Evolutionary conservation across 257 asterid species (phyloP).

Genomic region (Osmanthus fragrans): DNA sequence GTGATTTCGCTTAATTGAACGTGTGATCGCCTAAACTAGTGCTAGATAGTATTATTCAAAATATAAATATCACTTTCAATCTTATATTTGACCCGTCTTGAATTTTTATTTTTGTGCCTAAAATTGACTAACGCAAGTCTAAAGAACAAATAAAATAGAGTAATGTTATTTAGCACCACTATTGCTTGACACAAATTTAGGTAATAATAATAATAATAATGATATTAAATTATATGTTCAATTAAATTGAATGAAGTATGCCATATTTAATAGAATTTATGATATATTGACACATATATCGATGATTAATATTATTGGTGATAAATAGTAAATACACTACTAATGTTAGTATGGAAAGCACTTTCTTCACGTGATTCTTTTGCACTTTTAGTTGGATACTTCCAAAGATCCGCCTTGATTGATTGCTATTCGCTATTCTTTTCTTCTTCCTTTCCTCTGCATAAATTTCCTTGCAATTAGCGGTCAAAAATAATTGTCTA

Average conservation of each 20-base stretch:
- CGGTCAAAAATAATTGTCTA: not conserved
- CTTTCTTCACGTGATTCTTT: conserved; percentile 37
- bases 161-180: no score
- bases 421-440: conserved; percentile 17
- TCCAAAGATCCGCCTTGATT: conserved; percentile 21
- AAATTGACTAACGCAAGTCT: not conserved
- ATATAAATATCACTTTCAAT: not conserved
- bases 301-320: no score
- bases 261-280: no score
- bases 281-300: no score
- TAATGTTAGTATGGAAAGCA: conserved; percentile 26
- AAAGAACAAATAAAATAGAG: not conserved
- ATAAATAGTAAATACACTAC: not conserved
- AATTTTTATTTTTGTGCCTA: not conserved
- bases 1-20: no score
- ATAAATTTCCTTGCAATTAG: not conserved
- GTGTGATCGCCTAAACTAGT: no score
- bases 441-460: not conserved
- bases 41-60: no score
- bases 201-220: no score
- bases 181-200: no score
- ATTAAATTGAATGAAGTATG: no score
- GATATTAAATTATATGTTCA: no score
- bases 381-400: conserved; percentile 28
- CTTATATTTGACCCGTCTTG: not conserved